phyloP scores from a whole-genome alignment of 2,329 filamentous ascomycete genomes.

The Stagonosporopsis vannaccii region DNA sequence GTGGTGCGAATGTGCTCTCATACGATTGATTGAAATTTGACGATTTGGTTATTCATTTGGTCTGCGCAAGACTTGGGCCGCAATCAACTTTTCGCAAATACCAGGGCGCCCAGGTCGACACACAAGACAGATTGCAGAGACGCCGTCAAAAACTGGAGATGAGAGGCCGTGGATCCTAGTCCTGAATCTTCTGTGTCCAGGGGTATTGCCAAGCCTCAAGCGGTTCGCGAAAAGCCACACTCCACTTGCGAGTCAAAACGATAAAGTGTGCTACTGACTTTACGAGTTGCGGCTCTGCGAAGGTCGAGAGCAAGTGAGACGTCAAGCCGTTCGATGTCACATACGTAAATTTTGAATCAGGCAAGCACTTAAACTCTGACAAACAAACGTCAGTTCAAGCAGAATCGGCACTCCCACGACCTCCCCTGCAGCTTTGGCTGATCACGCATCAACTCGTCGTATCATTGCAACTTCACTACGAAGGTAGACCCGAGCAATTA shows the following conservation, averaged over 20 bases:
- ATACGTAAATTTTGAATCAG: constrained; percentile 6
- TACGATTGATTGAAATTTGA: constrained; percentile 20
- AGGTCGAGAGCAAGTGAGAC: constrained; percentile 10
- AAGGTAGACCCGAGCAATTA: background rate
- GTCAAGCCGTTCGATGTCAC: constrained; percentile 7
- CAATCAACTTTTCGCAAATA: constrained; percentile 25
- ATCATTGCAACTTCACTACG: background rate
- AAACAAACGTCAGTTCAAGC: background rate
- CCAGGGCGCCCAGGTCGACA: background rate
- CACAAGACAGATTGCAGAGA: constrained; percentile 4
- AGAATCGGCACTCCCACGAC: background rate
- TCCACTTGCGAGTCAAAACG: constrained; percentile 19
- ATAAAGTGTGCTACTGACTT: constrained; percentile 17
- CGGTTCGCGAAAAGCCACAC: constrained; percentile 17
- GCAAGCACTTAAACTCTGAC: constrained; percentile 11
- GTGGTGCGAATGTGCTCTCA: constrained; percentile 13
- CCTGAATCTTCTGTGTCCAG: constrained; percentile 16
- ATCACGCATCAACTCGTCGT: constrained; percentile 1
- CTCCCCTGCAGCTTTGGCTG: constrained; percentile 2
- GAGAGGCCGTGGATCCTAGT: constrained; percentile 15
- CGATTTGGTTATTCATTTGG: background rate
- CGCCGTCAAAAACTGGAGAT: constrained; percentile 10
- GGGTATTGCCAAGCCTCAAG: constrained; percentile 16
- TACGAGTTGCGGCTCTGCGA: constrained; percentile 18
- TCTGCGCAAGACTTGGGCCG: constrained; percentile 7